Conservation (phyloP, 2,329 filamentous ascomycete species). For the Leptographium lundbergii region DNA sequence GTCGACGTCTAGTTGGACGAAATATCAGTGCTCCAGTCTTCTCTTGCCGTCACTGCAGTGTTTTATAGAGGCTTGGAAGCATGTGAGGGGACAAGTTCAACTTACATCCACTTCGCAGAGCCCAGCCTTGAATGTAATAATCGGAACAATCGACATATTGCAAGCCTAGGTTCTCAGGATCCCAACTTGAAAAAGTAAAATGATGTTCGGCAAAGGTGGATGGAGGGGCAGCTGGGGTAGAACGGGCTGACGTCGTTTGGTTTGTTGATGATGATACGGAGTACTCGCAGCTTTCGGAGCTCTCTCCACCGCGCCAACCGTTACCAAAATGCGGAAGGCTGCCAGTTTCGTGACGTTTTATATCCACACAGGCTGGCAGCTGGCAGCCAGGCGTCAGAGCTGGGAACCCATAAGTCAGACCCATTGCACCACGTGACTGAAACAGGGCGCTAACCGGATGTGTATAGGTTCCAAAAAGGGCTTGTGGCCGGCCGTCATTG, state of each 20-base stretch:
- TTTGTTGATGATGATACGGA: background rate
- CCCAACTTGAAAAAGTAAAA: background rate
- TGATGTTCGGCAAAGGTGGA: background rate
- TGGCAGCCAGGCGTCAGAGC: background rate
- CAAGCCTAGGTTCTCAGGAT: no score
- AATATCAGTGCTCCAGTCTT: background rate
- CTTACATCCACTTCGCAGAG: slow-evolving; percentile 74
- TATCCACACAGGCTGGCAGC: background rate
- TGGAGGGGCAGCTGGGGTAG: background rate
- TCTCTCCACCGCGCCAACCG: background rate
- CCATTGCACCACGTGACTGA: background rate
- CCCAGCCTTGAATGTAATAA: slow-evolving; percentile 96
- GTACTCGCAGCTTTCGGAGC: slow-evolving; percentile 5
- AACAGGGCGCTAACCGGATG: background rate
- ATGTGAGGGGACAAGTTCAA: slow-evolving; percentile 13
- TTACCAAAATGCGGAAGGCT: slow-evolving; percentile 7
- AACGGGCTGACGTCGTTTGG: background rate
- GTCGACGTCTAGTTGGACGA: slow-evolving; percentile 1
- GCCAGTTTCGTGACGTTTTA: slow-evolving; percentile 11
- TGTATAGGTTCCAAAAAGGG: background rate
- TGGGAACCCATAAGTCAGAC: background rate
- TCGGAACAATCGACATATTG: slow-evolving; percentile 66
- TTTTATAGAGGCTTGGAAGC: background rate
- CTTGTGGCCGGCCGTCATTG: slow-evolving; percentile 1
- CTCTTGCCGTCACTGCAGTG: background rate